Evolutionary conservation across 2,329 filamentous ascomycete species (phyloP).

Genomic region (Xylariales sp.): DNA sequence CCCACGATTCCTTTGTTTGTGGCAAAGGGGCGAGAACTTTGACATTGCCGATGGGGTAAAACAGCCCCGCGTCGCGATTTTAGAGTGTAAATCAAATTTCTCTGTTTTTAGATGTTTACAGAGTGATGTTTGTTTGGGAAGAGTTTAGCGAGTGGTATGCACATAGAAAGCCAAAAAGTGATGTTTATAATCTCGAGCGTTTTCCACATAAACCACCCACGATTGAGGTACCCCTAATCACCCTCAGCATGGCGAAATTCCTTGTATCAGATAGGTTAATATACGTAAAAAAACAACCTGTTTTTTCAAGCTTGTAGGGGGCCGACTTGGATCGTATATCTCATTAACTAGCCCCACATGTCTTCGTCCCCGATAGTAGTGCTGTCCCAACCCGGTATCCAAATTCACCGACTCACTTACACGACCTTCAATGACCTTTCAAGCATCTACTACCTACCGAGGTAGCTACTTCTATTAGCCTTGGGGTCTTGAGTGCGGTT

Average conservation of each 20-base stretch:
- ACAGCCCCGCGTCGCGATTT: conserved; percentile 50
- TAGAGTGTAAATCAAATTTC: conserved; percentile 57
- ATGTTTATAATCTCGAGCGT: conserved; percentile 23
- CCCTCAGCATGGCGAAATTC: neutral
- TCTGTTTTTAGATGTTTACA: conserved; percentile 49
- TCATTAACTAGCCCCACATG: conserved; percentile 22
- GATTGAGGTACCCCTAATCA: neutral
- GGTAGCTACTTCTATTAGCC: neutral
- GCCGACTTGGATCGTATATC: neutral
- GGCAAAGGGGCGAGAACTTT: conserved; percentile 44
- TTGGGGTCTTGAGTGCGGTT: neutral
- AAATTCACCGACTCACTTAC: conserved; percentile 6
- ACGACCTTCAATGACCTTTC: neutral
- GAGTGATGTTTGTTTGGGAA: conserved; percentile 37
- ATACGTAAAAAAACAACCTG: neutral
- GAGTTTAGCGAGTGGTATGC: conserved; percentile 28
- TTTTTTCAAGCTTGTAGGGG: neutral
- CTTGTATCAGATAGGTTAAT: neutral
- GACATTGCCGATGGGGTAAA: conserved; percentile 44
- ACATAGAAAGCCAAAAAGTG: conserved; percentile 33
- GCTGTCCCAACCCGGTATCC: neutral
- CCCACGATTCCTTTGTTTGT: conserved; percentile 49
- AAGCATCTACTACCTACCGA: neutral
- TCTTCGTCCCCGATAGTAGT: conserved; percentile 6
- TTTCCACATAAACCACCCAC: neutral